phyloP scores from a whole-genome alignment of 2,329 filamentous ascomycete species.

The Colletotrichum spaethianum region DNA sequence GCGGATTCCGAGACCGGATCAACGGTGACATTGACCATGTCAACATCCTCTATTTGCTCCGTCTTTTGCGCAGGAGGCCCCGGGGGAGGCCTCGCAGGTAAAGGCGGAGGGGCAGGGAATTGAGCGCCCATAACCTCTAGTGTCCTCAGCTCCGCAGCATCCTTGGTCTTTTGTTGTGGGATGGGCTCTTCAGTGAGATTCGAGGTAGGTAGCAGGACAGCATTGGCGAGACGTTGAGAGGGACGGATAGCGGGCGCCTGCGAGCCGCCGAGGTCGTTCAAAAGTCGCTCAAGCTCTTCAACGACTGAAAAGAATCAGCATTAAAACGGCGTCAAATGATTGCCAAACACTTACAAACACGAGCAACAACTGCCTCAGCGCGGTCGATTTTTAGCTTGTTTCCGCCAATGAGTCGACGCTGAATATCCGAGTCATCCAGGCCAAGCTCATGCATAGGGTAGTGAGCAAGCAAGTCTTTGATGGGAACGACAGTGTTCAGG shows the following conservation, averaged over 20 bases:
- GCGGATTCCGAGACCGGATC: conserved; percentile 55
- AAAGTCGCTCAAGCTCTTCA: conserved; percentile 79
- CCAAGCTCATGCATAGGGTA: conserved; percentile 81
- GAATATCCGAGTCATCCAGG: conserved; percentile 73
- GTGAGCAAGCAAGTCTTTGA: conserved; percentile 85
- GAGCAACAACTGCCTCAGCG: conserved; percentile 74
- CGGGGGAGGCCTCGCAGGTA: conserved; percentile 64
- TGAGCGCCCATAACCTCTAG: conserved; percentile 39
- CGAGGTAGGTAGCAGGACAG: conserved; percentile 77
- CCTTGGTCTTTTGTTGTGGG: background rate
- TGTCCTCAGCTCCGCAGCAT: conserved; percentile 21
- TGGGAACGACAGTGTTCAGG: conserved; percentile 87
- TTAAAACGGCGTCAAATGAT: conserved; percentile 55
- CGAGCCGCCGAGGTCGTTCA: conserved; percentile 78
- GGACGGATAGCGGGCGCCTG: conserved; percentile 76
- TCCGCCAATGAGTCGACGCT: conserved; percentile 81
- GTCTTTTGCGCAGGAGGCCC: conserved; percentile 49
- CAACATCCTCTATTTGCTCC: conserved; percentile 49
- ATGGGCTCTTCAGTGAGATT: conserved; percentile 8
- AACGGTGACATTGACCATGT: conserved; percentile 52
- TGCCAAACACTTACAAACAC: conserved; percentile 76
- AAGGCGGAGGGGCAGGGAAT: conserved; percentile 55
- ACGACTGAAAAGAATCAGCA: conserved; percentile 71
- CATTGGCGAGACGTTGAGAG: conserved; percentile 82
- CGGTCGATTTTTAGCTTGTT: conserved; percentile 64